Evolutionary conservation across 2,329 filamentous ascomycete species (phyloP).

Genomic region (Seiridium cupressi): DNA sequence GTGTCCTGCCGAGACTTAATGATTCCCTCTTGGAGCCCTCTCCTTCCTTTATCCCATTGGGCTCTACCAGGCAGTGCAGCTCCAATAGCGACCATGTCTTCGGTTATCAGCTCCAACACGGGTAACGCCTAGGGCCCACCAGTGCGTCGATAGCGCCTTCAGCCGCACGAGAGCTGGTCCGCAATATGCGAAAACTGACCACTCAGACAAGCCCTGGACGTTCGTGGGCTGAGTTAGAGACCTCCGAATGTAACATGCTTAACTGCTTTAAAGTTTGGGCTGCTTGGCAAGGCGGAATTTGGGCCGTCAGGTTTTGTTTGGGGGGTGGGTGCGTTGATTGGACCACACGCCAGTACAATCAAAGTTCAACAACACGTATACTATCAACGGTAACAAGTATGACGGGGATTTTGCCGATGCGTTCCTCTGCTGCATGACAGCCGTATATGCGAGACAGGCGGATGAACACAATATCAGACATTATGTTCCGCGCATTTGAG

Average conservation of each 20-base stretch:
- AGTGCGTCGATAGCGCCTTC: neutral
- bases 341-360: no score
- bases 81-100: neutral
- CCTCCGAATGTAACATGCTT: neutral
- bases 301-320: slow-evolving; percentile 5
- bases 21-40: no score
- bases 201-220: neutral
- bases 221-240: no score
- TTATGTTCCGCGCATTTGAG: no score
- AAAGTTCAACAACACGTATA: no score
- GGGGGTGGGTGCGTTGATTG: neutral
- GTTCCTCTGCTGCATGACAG: no score
- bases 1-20: no score
- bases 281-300: slow-evolving; percentile 15
- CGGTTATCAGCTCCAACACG: neutral
- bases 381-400: no score
- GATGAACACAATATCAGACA: no score
- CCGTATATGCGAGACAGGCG: no score
- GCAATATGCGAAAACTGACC: neutral
- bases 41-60: no score
- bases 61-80: neutral
- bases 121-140: neutral
- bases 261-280: neutral
- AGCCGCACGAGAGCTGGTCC: slow-evolving; percentile 9
- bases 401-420: no score